Percentiles rank a stretch among this genome's conserved stretches.
phyloP scores from a whole-genome alignment of 2,329 filamentous ascomycete species.

The Emergomyces pasteurianus region DNA sequence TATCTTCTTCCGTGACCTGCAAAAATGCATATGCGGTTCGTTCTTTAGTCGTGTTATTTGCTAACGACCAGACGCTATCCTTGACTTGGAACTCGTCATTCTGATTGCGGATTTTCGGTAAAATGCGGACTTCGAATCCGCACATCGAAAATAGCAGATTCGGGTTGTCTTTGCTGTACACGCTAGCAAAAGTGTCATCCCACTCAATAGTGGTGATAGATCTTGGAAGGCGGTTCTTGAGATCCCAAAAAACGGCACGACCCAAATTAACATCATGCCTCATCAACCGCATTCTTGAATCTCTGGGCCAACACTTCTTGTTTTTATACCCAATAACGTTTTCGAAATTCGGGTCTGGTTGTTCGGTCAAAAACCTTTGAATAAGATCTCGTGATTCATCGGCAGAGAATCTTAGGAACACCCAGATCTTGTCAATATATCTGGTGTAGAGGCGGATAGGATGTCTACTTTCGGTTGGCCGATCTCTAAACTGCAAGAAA shows the following conservation, averaged over 20 bases:
- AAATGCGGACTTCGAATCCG: constrained; percentile 90
- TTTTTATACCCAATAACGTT: constrained; percentile 99
- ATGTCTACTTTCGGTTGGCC: constrained; percentile 81
- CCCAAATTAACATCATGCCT: constrained; percentile 96
- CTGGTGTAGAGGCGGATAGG: constrained; percentile 95
- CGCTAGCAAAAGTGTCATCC: constrained; percentile 97
- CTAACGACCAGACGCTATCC: constrained; percentile 95
- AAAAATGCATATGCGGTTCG: constrained; percentile 94
- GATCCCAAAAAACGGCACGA: constrained; percentile 94
- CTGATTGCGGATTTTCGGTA: constrained; percentile 88
- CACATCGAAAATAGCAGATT: constrained; percentile 97
- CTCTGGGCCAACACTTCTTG: constrained; percentile 98
- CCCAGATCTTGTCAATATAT: constrained; percentile 98
- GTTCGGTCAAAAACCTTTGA: constrained; percentile 93
- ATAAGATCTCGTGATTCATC: constrained; percentile 94
- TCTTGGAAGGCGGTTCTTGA: constrained; percentile 90
- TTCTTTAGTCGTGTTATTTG: constrained; percentile 94
- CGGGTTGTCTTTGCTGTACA: constrained; percentile 96
- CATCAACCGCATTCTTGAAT: constrained; percentile 97
- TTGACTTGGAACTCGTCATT: constrained; percentile 96
- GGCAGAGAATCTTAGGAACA: constrained; percentile 85
- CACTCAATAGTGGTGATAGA: constrained; percentile 97
- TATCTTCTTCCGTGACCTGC: constrained; percentile 94
- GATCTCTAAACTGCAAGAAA: constrained; percentile 92
- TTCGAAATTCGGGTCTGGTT: constrained; percentile 97